Conservation (phyloP, 2,329 filamentous ascomycete species). For the Cytospora piceicola region DNA sequence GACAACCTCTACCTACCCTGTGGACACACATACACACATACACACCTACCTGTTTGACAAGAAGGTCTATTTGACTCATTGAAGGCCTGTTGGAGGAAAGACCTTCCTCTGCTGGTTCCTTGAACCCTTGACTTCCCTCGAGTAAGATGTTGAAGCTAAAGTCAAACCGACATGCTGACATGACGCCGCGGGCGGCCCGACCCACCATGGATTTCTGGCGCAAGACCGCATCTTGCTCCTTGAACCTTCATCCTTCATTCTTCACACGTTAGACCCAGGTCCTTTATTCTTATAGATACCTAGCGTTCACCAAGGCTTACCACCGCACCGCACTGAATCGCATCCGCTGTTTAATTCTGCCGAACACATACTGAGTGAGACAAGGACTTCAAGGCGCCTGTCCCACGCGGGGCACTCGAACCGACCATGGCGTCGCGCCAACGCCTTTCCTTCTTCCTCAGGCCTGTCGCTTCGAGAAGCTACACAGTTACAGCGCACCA, state of each 20-base stretch:
- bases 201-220: neutral
- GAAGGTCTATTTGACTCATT: too few relatives aligned
- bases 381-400: neutral
- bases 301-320: neutral
- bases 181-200: neutral
- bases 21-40: neutral
- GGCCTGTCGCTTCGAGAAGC: neutral
- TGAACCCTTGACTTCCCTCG: too few relatives aligned
- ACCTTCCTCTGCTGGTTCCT: too few relatives aligned
- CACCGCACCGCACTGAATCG: neutral
- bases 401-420: neutral
- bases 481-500: neutral
- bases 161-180: neutral
- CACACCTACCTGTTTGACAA: neutral
- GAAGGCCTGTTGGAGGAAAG: too few relatives aligned
- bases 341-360: neutral
- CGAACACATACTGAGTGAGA: neutral
- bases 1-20: too few relatives aligned
- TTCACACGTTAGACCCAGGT: neutral
- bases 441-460: slow-evolving; percentile 10
- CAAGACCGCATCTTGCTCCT: neutral
- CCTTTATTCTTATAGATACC: neutral
- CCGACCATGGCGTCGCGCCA: slow-evolving; percentile 23
- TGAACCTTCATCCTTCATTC: neutral
- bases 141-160: too few relatives aligned